These are phyloP conservation scores for Phaeosphaeria sp. DNA, from an alignment of 2,329 filamentous ascomycete genomes.

Conservation along the genomic window DNA sequence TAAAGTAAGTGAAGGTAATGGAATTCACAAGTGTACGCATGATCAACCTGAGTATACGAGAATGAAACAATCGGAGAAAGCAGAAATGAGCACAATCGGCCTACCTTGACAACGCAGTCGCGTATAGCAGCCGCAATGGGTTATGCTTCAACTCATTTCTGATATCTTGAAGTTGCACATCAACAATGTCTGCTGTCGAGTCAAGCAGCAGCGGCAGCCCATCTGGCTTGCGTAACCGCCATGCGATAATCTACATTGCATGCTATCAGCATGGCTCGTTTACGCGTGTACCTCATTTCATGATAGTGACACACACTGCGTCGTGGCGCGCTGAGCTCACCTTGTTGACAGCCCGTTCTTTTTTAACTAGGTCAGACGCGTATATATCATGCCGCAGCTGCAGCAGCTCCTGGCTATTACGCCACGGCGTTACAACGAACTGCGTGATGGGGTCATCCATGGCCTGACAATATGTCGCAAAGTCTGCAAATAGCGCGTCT, in stretches of 20 bases:
- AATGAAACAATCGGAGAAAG: background rate
- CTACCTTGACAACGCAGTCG: slow-evolving; percentile 76
- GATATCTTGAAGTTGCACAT: slow-evolving; percentile 72
- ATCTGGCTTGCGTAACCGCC: slow-evolving; percentile 39
- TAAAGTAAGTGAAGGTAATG: background rate
- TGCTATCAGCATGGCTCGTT: slow-evolving; percentile 20
- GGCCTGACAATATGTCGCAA: slow-evolving; percentile 2
- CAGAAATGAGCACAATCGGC: slow-evolving; percentile 1
- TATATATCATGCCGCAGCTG: slow-evolving; percentile 71
- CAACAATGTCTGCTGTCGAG: slow-evolving; percentile 75
- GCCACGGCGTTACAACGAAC: slow-evolving; percentile 78
- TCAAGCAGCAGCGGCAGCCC: slow-evolving; percentile 76
- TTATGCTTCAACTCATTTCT: slow-evolving; percentile 58
- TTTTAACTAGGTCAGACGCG: slow-evolving; percentile 41
- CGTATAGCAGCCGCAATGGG: slow-evolving; percentile 72
- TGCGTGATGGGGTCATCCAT: slow-evolving; percentile 17
- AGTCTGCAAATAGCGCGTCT: slow-evolving; percentile 1
- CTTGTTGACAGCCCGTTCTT: slow-evolving; percentile 48
- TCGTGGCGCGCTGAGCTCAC: slow-evolving; percentile 31
- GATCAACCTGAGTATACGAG: background rate
- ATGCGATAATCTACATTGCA: slow-evolving; percentile 39
- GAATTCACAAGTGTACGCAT: background rate
- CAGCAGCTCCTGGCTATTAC: slow-evolving; percentile 69
- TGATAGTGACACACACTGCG: background rate
- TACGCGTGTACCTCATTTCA: background rate